Conservation (phyloP, 805 yeast species). For the Ogataea haglerorum region DNA sequence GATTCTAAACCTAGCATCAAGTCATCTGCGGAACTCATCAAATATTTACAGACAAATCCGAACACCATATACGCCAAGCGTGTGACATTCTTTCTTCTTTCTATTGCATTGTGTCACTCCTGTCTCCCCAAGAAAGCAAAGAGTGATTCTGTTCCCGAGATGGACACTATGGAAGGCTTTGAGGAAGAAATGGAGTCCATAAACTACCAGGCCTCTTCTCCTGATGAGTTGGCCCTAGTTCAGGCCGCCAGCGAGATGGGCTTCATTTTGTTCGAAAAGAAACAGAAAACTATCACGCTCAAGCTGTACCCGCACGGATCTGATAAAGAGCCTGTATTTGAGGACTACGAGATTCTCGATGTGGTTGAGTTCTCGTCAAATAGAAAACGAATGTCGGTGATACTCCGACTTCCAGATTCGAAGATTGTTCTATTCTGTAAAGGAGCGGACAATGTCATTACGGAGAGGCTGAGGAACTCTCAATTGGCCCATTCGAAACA, state of each 20-base stretch:
- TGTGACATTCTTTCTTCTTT: conserved; percentile 74
- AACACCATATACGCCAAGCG: conserved; percentile 62
- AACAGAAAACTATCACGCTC: conserved; percentile 55
- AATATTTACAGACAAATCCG: conserved; percentile 71
- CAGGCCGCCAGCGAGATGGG: conserved; percentile 96
- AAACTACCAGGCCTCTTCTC: conserved; percentile 90
- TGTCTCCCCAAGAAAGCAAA: conserved; percentile 67
- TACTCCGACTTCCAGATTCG: conserved; percentile 72
- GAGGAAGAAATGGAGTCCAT: conserved; percentile 45
- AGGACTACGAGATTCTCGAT: conserved; percentile 72
- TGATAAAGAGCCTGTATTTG: conserved; percentile 57
- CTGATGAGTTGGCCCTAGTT: conserved; percentile 92
- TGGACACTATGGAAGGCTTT: conserved; percentile 12
- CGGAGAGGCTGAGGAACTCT: conserved; percentile 63
- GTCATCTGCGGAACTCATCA: conserved; percentile 64
- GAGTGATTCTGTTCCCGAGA: conserved; percentile 12
- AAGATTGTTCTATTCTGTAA: conserved; percentile 78
- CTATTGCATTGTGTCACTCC: conserved; percentile 84
- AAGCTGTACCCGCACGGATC: conserved; percentile 84
- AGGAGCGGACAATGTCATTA: conserved; percentile 91
- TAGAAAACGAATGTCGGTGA: conserved; percentile 92
- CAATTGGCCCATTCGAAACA: conserved; percentile 62
- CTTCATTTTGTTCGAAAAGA: conserved; percentile 71
- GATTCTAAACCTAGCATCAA: conserved; percentile 34
- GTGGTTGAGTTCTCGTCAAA: conserved; percentile 81